phyloP scores from a whole-genome alignment of 371 early-diverging fungal genomes.

The Catenaria anguillulae region DNA sequence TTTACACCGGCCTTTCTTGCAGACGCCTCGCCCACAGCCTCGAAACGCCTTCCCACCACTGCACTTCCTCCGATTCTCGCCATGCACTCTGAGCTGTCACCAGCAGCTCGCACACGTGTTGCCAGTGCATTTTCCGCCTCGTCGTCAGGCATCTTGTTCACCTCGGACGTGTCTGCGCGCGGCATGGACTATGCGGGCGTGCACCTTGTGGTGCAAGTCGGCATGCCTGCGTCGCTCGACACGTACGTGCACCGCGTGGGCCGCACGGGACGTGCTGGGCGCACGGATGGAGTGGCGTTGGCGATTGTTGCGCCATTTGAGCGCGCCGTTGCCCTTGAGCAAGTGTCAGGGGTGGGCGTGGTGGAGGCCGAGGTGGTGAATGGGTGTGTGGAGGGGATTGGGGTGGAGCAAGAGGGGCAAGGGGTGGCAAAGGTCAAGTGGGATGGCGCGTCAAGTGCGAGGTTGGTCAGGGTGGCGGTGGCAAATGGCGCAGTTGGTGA shows the following conservation, averaged over 20 bases:
- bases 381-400: neutral
- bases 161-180: constrained; percentile 98
- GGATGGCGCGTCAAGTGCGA: neutral
- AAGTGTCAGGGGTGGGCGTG: constrained; percentile 10
- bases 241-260: constrained; percentile 97
- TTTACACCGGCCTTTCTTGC: no score
- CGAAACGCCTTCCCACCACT: constrained; percentile 12
- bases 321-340: constrained; percentile 38
- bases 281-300: constrained; percentile 59
- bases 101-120: constrained; percentile 50
- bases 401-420: neutral
- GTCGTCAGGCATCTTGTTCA: constrained; percentile 56
- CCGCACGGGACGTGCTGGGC: constrained; percentile 93
- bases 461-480: neutral
- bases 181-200: constrained; percentile 98
- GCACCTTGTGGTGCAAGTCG: constrained; percentile 83
- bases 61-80: constrained; percentile 34
- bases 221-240: constrained; percentile 75
- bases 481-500: neutral
- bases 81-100: constrained; percentile 72
- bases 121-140: constrained; percentile 56
- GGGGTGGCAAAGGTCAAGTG: neutral
- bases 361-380: neutral
- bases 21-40: constrained; percentile 16
- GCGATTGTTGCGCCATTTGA: constrained; percentile 76